These are phyloP conservation scores for Pterula multifida DNA, from an alignment of 1,284 basidiomycete species.

Conservation along the genomic window DNA sequence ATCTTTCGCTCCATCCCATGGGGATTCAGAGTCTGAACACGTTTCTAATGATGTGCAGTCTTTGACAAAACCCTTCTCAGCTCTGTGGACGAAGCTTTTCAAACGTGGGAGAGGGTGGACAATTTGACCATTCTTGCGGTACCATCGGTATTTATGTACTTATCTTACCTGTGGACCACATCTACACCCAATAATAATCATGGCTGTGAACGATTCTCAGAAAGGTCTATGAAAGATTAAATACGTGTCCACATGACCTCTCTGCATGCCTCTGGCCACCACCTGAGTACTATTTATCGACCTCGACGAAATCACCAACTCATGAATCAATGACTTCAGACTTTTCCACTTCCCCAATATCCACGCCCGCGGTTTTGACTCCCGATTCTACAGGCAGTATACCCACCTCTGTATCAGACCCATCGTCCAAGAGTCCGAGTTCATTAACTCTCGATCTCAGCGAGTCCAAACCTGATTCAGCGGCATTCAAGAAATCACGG, in stretches of 20 bases:
- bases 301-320: neutral
- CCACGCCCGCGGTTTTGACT: constrained; percentile 31
- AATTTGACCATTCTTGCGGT: too few species aligned
- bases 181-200: too few species aligned
- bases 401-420: constrained; percentile 14
- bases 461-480: neutral
- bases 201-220: too few species aligned
- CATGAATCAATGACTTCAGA: neutral
- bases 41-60: too few species aligned
- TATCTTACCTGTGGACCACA: too few species aligned
- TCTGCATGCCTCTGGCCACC: neutral
- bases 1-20: neutral
- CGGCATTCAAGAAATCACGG: constrained; percentile 27
- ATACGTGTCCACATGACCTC: neutral
- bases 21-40: too few species aligned
- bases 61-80: too few species aligned
- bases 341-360: constrained; percentile 23
- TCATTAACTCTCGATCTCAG: constrained; percentile 3
- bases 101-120: neutral
- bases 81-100: neutral
- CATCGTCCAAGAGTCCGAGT: constrained; percentile 14
- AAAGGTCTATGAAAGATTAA: too few species aligned
- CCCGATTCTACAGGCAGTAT: constrained; percentile 33
- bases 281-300: neutral
- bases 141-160: too few species aligned